These are phyloP conservation scores for Boechera divaricarpa DNA, from an alignment of 345 rosid species.

Conservation along the genomic window DNA sequence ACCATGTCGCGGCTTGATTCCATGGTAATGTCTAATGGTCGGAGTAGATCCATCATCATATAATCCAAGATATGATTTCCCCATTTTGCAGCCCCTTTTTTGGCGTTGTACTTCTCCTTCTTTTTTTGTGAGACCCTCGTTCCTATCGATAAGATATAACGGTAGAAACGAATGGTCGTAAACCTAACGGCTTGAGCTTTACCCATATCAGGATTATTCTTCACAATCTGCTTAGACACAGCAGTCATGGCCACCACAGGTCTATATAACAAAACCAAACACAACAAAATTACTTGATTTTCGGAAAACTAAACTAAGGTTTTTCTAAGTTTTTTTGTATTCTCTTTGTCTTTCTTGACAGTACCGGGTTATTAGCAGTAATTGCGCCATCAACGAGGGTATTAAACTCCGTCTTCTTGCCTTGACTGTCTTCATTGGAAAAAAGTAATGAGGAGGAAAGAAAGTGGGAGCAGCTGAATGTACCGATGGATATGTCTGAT, in stretches of 20 bases:
- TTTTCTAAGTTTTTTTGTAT: neutral
- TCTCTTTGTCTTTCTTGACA: neutral
- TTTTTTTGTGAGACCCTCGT: slow-evolving; percentile 54
- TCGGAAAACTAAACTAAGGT: neutral
- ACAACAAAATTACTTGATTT: neutral
- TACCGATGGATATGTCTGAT: slow-evolving; percentile 69
- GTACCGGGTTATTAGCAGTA: slow-evolving; percentile 75
- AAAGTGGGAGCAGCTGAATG: slow-evolving; percentile 82
- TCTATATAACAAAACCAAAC: slow-evolving; percentile 46
- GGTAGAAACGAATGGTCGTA: slow-evolving; percentile 52
- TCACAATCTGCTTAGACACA: slow-evolving; percentile 59
- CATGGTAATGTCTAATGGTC: slow-evolving; percentile 51
- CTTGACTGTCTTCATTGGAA: slow-evolving; percentile 52
- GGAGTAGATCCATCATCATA: slow-evolving; percentile 58
- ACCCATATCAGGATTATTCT: slow-evolving; percentile 54
- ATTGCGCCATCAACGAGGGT: slow-evolving; percentile 76
- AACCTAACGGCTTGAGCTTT: slow-evolving; percentile 53
- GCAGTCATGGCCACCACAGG: slow-evolving; percentile 68
- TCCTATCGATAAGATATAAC: slow-evolving; percentile 81
- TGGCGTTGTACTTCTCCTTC: slow-evolving; percentile 51
- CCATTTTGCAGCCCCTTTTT: slow-evolving; percentile 66
- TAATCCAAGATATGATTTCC: slow-evolving; percentile 68
- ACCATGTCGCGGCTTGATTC: slow-evolving; percentile 63
- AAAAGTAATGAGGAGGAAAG: slow-evolving; percentile 64
- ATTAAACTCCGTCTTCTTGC: slow-evolving; percentile 55